Evolutionary conservation across 805 yeast genomes (phyloP).

Genomic region (Wilhelminamyces savonicus): DNA sequence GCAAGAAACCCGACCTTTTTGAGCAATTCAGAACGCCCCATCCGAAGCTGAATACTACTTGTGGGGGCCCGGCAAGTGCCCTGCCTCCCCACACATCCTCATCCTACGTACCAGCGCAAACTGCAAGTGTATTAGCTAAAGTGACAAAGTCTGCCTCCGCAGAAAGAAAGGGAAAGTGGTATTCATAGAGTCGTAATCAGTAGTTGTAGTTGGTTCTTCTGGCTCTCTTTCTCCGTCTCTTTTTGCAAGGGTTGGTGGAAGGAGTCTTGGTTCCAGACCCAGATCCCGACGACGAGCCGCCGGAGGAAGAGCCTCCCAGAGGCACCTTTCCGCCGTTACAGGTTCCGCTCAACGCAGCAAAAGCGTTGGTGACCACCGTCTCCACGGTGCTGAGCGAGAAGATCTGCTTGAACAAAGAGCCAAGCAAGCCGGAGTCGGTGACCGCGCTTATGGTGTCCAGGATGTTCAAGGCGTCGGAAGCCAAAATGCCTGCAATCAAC

Average conservation of each 20-base stretch:
- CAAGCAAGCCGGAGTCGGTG: conserved; percentile 24
- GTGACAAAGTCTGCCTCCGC: too few relatives aligned
- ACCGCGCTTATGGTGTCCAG: conserved; percentile 23
- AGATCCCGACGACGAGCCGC: conserved; percentile 6
- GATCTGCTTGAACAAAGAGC: conserved; percentile 26
- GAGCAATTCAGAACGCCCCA: too few relatives aligned
- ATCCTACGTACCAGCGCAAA: too few relatives aligned
- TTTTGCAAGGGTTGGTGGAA: conserved; percentile 17
- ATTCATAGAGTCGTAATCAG: too few relatives aligned
- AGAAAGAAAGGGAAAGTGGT: too few relatives aligned
- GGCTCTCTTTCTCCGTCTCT: conserved; percentile 30
- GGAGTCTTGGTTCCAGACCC: conserved; percentile 7
- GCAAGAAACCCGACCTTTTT: too few relatives aligned
- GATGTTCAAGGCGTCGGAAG: conserved; percentile 22
- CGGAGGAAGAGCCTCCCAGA: conserved; percentile 1
- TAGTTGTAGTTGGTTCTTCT: too few relatives aligned
- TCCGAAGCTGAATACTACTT: too few relatives aligned
- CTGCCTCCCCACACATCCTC: too few relatives aligned
- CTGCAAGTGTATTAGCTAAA: too few relatives aligned
- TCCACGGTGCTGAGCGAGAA: conserved; percentile 26
- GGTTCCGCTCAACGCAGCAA: conserved; percentile 27
- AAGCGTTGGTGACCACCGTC: conserved; percentile 29
- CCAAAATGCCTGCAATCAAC: conserved; percentile 25
- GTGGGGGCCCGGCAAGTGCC: too few relatives aligned
- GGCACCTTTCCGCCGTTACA: conserved; percentile 16